Evolutionary conservation across 169 alveolate species (phyloP), one percentile per base, ranked within the genome.

Genomic region (Plasmodium malariae): DNA sequence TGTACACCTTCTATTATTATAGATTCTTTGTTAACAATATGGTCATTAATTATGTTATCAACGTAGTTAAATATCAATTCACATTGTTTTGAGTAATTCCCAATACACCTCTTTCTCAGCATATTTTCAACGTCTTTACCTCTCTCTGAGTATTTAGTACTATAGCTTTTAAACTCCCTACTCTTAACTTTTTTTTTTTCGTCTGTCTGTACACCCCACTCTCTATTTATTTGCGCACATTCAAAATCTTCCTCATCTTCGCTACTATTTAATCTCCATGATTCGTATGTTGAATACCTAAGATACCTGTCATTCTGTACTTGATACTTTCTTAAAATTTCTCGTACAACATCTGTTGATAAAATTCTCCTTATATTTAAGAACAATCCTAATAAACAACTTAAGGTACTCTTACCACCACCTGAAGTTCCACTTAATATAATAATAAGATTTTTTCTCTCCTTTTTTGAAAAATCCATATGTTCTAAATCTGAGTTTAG

Each of bases 1-100:
- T 83, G 91, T 24, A 83, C 91, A 34, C 91, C 91, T 67, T 83
- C 91, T 24, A 83, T 67, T 17, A 83, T 83, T 40, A 83, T 21
- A 12, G 91, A 83, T 54, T 83, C 73, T 4, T 83, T 83, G 6
- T 71, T 83, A n/a, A 24, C 21, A 19, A 83, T 65, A 43, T 83
- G 78, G 4, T 83, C 80, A 28, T 49, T 36, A 67, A 83, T 83
- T 14, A 83, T 51, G 32, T 83, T 73, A 83, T 83, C 91, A n/a
- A 83, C 67, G 28, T 67, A 65, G 14, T 43, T 51, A 71, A 48
- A 83, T 21, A 83, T 28, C 6, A 67, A 28, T 32, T 67, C 72
- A 19, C 91, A 83, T 30, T 83, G 91, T 37, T 67, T 83, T 59
- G 65, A 51, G 60, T 83, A 83, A 40, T 83, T 83, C 30, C 51